phyloP scores from a whole-genome alignment of 1,284 basidiomycete species.

The Ceratobasidium sp. region DNA sequence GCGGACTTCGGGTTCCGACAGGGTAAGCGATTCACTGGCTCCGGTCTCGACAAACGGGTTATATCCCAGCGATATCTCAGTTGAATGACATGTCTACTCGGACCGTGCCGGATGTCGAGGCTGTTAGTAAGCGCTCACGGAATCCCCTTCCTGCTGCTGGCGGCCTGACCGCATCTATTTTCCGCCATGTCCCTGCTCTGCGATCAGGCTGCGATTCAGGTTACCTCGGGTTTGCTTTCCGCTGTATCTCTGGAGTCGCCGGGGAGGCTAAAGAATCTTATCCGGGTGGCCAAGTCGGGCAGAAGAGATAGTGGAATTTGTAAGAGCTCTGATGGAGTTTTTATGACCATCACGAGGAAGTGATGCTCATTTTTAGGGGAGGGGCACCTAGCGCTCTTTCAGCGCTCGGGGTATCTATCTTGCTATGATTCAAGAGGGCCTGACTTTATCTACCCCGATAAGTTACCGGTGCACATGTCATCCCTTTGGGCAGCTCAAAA shows the following conservation, averaged over 20 bases:
- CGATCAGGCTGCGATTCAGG: neutral
- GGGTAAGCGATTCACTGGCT: neutral
- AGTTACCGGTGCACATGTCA: conserved; percentile 21
- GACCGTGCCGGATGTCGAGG: neutral
- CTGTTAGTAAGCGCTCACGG: neutral
- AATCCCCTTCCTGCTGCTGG: neutral
- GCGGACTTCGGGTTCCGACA: neutral
- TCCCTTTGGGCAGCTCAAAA: neutral
- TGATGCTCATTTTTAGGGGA: neutral
- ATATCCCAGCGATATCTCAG: conserved; percentile 12
- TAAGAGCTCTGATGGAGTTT: neutral
- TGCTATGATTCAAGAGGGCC: too few species aligned
- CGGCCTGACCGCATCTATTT: neutral
- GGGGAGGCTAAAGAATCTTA: conserved; percentile 1
- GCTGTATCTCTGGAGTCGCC: neutral
- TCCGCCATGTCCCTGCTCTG: too few species aligned
- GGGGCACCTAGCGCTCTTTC: neutral
- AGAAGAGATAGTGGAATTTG: neutral
- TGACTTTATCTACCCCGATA: neutral
- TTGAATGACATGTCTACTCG: neutral
- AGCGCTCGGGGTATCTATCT: neutral
- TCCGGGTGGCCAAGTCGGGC: neutral
- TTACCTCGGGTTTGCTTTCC: neutral
- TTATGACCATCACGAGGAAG: neutral
- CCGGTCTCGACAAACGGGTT: neutral